Base-by-base conservation (phyloP, 2,329 filamentous ascomycete species). In the Cyphellophora attinorum region DNA sequence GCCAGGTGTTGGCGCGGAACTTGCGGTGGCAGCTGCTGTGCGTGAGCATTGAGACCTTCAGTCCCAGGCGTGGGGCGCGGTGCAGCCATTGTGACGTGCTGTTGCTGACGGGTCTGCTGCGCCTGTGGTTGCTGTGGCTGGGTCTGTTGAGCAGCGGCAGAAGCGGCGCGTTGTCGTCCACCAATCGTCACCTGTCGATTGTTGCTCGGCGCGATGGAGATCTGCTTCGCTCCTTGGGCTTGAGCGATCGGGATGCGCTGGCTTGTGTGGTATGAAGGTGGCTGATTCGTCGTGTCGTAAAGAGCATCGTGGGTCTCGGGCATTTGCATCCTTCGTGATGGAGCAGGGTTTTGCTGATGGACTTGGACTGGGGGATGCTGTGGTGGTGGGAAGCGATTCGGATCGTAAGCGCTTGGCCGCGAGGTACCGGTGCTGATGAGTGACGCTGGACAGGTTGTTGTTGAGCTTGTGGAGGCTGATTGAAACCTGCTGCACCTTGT, bases 21-120 rank as follows among this genome's bases (percentile, higher is more conserved):
- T 14, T 33, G 31, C 11, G 14, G 25, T 12, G 31, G 10, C 10
- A 34, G 31, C 8, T 11, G 10, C 19, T 14, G 2, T 11, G 12
- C 19, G 14, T 21, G 11, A 11, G 11, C 16, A 19, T 14, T 6
- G 14, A 13, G 17, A 18, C 14, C 13, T 17, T 5, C 19, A 18
- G 4, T 14, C 16, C 14, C 15, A n/a, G 19, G 3, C n/a, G 16
- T 10, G 11, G 3, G 30, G 30, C 11, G 30, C 10, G 12, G 30
- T 14, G n/a, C 12, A 13, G 15, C n/a, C 34, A 19, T 15, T 19
- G 14, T 33, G 19, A 31, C 33, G 34, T n/a, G 21, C 14, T 28
- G 18, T 29, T 28, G 16, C 34, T 39, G 29, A 25, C 14, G 25
- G 21, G 27, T 27, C 35, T 12, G 11, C n/a, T 14, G 27, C n/a